These are phyloP conservation scores for Botrytis byssoidea DNA, from an alignment of 2,329 filamentous ascomycete genomes.

Conservation along the genomic window DNA sequence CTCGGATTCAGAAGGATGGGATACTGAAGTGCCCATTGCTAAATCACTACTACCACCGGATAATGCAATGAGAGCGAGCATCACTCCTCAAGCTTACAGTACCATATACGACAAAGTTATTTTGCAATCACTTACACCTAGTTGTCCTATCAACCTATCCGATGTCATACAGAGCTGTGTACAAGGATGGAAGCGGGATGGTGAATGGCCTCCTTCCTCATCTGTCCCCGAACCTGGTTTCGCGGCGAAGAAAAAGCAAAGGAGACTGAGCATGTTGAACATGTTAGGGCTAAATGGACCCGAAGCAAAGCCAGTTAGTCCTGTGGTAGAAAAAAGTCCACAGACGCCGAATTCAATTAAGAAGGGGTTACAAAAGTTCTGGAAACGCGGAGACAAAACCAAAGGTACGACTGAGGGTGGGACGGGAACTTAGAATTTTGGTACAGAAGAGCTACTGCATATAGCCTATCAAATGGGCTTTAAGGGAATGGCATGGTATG, in stretches of 20 bases:
- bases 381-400: conserved; percentile 14
- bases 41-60: conserved; percentile 68
- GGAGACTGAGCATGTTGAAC: conserved; percentile 35
- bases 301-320: conserved; percentile 11
- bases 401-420: neutral
- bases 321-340: conserved; percentile 16
- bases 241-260: conserved; percentile 27
- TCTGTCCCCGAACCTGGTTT: conserved; percentile 43
- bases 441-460: neutral
- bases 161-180: conserved; percentile 82
- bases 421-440: neutral
- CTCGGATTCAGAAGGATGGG: conserved; percentile 31
- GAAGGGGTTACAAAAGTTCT: conserved; percentile 7
- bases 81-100: conserved; percentile 70
- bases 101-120: conserved; percentile 91
- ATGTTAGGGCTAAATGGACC: conserved; percentile 32
- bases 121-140: conserved; percentile 73
- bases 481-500: neutral
- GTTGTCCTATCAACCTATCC: conserved; percentile 81
- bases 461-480: neutral
- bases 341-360: conserved; percentile 4
- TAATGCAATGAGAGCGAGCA: conserved; percentile 75
- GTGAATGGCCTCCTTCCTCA: conserved; percentile 81
- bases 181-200: conserved; percentile 86
- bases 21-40: conserved; percentile 61